These are phyloP conservation scores for Diddensiella santjacobensis DNA, from an alignment of 805 yeast genomes.

Conservation along the genomic window DNA sequence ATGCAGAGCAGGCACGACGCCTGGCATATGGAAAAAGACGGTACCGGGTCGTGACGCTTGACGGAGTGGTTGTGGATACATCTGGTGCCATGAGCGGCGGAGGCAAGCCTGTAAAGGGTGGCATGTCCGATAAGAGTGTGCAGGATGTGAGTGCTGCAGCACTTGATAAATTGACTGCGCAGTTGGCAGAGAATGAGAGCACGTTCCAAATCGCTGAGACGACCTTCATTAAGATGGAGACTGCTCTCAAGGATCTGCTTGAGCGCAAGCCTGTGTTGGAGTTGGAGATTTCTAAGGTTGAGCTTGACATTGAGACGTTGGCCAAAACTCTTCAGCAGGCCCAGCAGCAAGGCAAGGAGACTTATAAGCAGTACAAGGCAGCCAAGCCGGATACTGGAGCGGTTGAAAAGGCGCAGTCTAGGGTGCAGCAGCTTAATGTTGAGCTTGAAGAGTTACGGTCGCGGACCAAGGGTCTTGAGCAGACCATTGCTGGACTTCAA, in stretches of 20 bases:
- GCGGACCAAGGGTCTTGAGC: slow-evolving; percentile 54
- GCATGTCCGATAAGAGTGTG: slow-evolving; percentile 48
- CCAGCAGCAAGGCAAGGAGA: slow-evolving; percentile 40
- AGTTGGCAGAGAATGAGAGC: slow-evolving; percentile 50
- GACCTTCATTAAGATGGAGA: slow-evolving; percentile 56
- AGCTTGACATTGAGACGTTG: slow-evolving; percentile 62
- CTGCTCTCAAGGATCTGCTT: slow-evolving; percentile 52
- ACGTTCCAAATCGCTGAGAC: slow-evolving; percentile 42
- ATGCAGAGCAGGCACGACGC: slow-evolving; percentile 72
- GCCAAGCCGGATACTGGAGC: slow-evolving; percentile 30
- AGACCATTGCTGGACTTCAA: slow-evolving; percentile 57
- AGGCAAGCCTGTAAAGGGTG: slow-evolving; percentile 57
- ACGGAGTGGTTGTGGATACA: slow-evolving; percentile 86
- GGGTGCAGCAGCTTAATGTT: slow-evolving; percentile 34
- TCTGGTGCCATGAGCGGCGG: slow-evolving; percentile 98
- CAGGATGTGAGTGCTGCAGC: slow-evolving; percentile 52
- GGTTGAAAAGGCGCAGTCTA: slow-evolving; percentile 36
- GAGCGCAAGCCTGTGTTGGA: slow-evolving; percentile 72
- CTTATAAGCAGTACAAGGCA: slow-evolving; percentile 19
- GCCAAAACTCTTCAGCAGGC: slow-evolving; percentile 50
- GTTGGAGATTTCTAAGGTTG: slow-evolving; percentile 51
- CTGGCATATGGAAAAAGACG: slow-evolving; percentile 83
- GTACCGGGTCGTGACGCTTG: slow-evolving; percentile 86
- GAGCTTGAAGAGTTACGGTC: slow-evolving; percentile 47
- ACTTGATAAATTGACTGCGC: slow-evolving; percentile 49